Evolutionary conservation across 164 flowering plant genomes (phyloP).

Genomic region (Macadamia integrifolia): DNA sequence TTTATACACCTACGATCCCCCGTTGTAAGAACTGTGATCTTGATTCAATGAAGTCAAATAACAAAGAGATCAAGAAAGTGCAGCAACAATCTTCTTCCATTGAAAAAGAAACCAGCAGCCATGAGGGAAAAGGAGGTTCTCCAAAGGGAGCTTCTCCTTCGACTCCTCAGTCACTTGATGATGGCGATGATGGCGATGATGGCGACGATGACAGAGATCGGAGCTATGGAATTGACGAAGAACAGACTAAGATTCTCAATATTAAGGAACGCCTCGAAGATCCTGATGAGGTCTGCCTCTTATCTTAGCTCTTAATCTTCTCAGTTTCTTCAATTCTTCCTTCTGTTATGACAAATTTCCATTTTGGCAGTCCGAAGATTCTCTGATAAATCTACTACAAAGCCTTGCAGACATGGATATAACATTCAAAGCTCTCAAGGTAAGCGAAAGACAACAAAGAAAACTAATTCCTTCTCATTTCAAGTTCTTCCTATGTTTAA

Average conservation of each 20-base stretch:
- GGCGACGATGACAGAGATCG: constrained; percentile 18
- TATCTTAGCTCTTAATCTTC: neutral
- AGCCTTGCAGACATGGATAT: constrained; percentile 89
- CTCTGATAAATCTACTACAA: constrained; percentile 63
- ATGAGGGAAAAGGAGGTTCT: constrained; percentile 18
- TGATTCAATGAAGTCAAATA: constrained; percentile 8
- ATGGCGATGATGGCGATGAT: constrained; percentile 19
- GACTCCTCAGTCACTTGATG: constrained; percentile 23
- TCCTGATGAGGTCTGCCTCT: constrained; percentile 56
- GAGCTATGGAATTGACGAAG: constrained; percentile 41
- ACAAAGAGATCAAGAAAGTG: constrained; percentile 8
- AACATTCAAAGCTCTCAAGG: constrained; percentile 84
- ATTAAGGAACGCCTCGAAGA: constrained; percentile 80
- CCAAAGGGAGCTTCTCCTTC: constrained; percentile 32
- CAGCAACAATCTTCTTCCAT: neutral
- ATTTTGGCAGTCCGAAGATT: constrained; percentile 54
- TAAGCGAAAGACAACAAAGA: constrained; percentile 9
- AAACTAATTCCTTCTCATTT: neutral
- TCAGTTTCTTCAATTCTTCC: neutral
- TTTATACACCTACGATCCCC: constrained; percentile 32
- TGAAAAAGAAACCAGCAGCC: neutral
- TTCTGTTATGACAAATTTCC: neutral
- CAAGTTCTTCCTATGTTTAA: neutral
- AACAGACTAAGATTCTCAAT: constrained; percentile 50
- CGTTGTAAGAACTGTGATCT: constrained; percentile 41